These are phyloP conservation scores for Gossypium arboreum DNA, from an alignment of 345 rosid genomes.

Conservation along the genomic window DNA sequence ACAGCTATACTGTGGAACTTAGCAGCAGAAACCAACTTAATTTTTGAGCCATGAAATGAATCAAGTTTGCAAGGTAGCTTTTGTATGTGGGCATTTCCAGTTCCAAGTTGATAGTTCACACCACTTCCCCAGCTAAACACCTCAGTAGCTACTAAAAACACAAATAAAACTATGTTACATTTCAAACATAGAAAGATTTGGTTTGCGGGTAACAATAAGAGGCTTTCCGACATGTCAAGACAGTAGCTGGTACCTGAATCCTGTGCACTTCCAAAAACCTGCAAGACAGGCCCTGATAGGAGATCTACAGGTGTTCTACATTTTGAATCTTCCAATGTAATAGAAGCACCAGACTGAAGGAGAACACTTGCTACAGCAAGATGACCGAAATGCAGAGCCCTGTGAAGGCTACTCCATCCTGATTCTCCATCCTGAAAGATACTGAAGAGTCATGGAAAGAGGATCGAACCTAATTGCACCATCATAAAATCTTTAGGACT, in stretches of 20 bases:
- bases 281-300: conserved; percentile 86
- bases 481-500: background rate
- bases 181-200: conserved; percentile 1
- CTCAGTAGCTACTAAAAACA: conserved; percentile 67
- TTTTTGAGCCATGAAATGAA: conserved; percentile 64
- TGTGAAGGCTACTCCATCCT: conserved; percentile 96
- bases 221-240: conserved; percentile 15
- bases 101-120: conserved; percentile 95
- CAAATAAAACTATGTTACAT: conserved; percentile 18
- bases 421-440: conserved; percentile 94
- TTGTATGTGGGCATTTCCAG: conserved; percentile 83
- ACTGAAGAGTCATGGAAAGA: conserved; percentile 8
- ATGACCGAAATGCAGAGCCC: conserved; percentile 98
- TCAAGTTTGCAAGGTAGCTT: conserved; percentile 92
- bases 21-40: conserved; percentile 80
- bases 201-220: conserved; percentile 14
- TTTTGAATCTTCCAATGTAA: conserved; percentile 66
- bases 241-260: conserved; percentile 48
- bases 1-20: conserved; percentile 94
- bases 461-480: background rate
- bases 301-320: conserved; percentile 75
- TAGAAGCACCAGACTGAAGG: conserved; percentile 73
- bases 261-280: conserved; percentile 46
- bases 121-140: conserved; percentile 98
- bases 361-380: conserved; percentile 91